Conservation (phyloP, 768 basidiomycete genomes). For the Mycena pura region DNA sequence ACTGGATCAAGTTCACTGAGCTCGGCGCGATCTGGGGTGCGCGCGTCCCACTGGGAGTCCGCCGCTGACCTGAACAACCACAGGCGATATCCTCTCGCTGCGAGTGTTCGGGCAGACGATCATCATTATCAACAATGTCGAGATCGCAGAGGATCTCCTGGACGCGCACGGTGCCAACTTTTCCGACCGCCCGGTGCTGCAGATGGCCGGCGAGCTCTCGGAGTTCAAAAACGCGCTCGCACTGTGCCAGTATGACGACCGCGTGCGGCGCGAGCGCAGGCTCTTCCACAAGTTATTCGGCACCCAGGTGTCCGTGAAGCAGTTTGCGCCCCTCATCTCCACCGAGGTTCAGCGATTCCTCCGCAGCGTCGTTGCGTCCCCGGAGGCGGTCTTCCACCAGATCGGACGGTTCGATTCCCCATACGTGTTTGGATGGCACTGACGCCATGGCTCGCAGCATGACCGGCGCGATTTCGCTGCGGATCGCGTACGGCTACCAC, state of each 20-base stretch:
- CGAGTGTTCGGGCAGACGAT: background rate
- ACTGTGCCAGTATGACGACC: background rate
- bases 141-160: background rate
- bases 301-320: background rate
- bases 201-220: background rate
- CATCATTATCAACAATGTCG: background rate
- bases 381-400: background rate
- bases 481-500: background rate
- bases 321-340: background rate
- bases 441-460: background rate
- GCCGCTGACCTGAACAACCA: background rate
- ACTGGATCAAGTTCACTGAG: constrained; percentile 39
- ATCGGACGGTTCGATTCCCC: background rate
- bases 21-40: constrained; percentile 42
- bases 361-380: background rate
- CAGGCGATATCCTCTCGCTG: background rate
- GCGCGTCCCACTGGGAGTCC: too few species aligned
- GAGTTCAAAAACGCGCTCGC: background rate
- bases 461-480: background rate
- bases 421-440: background rate
- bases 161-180: too few species aligned
- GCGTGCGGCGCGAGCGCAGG: background rate
- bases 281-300: background rate
- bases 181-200: background rate
- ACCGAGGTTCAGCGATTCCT: background rate